phyloP scores from a whole-genome alignment of 108 stramenopile genomes.

The Discostella pseudostelligera region DNA sequence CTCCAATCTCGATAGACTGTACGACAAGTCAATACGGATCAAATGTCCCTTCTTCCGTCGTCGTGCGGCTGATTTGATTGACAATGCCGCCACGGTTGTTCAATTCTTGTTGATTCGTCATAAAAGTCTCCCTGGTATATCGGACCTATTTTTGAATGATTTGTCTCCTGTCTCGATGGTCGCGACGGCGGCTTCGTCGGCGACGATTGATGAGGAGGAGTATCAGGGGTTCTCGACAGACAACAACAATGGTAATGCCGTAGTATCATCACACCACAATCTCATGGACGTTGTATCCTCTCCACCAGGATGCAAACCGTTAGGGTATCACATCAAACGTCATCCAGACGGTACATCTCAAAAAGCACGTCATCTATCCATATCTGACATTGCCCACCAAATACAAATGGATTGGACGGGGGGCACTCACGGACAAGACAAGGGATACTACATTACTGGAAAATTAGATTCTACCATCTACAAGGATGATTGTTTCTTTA shows the following conservation, averaged over 20 bases:
- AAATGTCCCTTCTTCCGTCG: slow-evolving; percentile 82
- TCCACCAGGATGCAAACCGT: slow-evolving; percentile 42
- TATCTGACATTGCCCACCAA: slow-evolving; percentile 15
- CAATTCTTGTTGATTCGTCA: slow-evolving; percentile 72
- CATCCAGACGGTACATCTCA: slow-evolving; percentile 15
- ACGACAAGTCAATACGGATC: slow-evolving; percentile 56
- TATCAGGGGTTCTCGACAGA: neutral
- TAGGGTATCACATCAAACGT: slow-evolving; percentile 31
- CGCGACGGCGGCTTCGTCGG: neutral
- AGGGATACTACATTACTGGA: slow-evolving; percentile 90
- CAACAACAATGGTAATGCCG: neutral
- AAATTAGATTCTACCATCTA: slow-evolving; percentile 68
- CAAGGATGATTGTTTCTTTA: slow-evolving; percentile 79
- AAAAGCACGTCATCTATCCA: slow-evolving; percentile 38
- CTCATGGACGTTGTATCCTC: neutral
- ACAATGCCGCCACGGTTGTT: slow-evolving; percentile 56
- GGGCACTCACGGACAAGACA: slow-evolving; percentile 14
- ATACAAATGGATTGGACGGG: slow-evolving; percentile 37
- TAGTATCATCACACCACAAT: neutral
- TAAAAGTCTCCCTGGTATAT: slow-evolving; percentile 43
- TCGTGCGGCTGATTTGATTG: slow-evolving; percentile 68
- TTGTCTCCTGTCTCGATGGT: neutral
- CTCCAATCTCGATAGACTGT: slow-evolving; percentile 39
- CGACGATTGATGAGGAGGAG: neutral
- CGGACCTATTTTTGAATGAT: slow-evolving; percentile 21